Evolutionary conservation across 2,329 filamentous ascomycete genomes (phyloP).

Genomic region (Neopestalotiopsis clavispora): DNA sequence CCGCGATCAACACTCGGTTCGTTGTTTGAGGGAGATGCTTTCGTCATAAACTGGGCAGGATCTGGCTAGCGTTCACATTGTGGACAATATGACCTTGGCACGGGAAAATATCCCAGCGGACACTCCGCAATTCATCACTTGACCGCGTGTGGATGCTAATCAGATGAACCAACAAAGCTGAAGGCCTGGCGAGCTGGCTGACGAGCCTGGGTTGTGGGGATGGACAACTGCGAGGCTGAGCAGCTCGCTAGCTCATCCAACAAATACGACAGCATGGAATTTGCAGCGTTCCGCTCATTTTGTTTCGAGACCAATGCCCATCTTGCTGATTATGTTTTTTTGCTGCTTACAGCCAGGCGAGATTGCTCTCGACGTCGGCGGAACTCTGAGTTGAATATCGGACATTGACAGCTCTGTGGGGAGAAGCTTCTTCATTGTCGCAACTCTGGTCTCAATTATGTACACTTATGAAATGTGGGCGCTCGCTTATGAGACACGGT

Average conservation of each 20-base stretch:
- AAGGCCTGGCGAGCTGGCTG: background rate
- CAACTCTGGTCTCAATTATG: background rate
- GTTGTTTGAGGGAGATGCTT: slow-evolving; percentile 11
- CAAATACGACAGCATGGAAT: slow-evolving; percentile 10
- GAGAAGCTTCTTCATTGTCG: background rate
- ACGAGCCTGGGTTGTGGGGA: slow-evolving; percentile 3
- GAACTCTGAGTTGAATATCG: background rate
- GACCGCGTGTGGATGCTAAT: slow-evolving; percentile 9
- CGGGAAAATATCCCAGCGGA: slow-evolving; percentile 11
- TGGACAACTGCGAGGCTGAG: slow-evolving; percentile 12
- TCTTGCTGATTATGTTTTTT: slow-evolving; percentile 1
- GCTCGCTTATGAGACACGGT: background rate
- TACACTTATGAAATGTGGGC: background rate
- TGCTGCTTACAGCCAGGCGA: slow-evolving; percentile 4
- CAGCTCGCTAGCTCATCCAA: slow-evolving; percentile 5
- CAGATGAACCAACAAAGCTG: slow-evolving; percentile 2
- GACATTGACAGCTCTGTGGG: slow-evolving; percentile 3
- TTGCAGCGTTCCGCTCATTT: slow-evolving; percentile 11
- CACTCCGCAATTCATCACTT: slow-evolving; percentile 17
- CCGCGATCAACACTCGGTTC: slow-evolving; percentile 14
- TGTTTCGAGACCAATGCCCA: slow-evolving; percentile 10
- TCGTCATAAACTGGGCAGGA: slow-evolving; percentile 7
- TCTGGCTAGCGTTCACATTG: slow-evolving; percentile 10
- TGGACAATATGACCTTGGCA: slow-evolving; percentile 11
- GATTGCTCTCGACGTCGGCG: slow-evolving; percentile 9